phyloP scores from a whole-genome alignment of 306 rosid genomes.

The Prunus salicina region DNA sequence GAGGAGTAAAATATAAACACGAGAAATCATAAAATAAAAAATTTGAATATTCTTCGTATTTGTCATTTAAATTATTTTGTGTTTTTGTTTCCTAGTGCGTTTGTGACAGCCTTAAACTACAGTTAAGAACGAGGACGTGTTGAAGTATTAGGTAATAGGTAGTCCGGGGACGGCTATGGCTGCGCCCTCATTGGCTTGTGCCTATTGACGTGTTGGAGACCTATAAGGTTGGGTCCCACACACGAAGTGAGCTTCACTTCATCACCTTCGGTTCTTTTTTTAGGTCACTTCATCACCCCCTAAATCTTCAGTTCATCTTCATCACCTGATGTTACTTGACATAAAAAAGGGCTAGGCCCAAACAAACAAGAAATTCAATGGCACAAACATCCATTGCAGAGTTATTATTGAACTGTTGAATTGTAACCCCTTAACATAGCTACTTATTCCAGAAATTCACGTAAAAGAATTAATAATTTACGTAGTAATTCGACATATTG shows the following conservation, averaged over 20 bases:
- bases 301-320: too few relatives aligned
- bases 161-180: not conserved
- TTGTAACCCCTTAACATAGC: fast-evolving
- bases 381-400: too few relatives aligned
- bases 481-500: too few relatives aligned
- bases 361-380: too few relatives aligned
- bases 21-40: not conserved
- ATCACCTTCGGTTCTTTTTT: too few relatives aligned
- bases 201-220: not conserved
- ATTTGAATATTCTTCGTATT: not conserved
- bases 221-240: not conserved
- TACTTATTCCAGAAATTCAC: too few relatives aligned
- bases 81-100: not conserved
- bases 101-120: not conserved
- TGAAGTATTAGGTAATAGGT: too few relatives aligned
- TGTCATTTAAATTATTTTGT: not conserved
- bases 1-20: not conserved
- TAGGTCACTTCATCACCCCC: too few relatives aligned
- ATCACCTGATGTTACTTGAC: too few relatives aligned
- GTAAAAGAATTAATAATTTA: too few relatives aligned
- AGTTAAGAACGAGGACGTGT: not conserved
- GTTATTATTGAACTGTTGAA: too few relatives aligned
- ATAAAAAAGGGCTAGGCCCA: too few relatives aligned
- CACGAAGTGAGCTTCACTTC: not conserved
- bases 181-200: not conserved